phyloP scores from a whole-genome alignment of 2,329 filamentous ascomycete species.

The Claviceps quebecensis region DNA sequence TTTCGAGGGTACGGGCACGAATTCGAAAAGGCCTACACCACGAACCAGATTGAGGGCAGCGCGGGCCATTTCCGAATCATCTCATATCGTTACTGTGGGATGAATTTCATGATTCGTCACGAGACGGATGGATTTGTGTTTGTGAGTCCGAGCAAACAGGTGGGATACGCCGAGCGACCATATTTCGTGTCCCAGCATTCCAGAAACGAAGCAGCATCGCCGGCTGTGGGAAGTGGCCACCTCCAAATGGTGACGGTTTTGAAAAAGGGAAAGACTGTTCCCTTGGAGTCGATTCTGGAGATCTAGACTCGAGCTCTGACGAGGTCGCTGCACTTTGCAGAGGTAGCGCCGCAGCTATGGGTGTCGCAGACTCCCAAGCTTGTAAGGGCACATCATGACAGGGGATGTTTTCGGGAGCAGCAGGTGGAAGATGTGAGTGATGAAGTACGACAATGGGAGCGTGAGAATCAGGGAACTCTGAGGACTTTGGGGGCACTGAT shows the following conservation, averaged over 20 bases:
- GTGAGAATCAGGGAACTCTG: constrained; percentile 16
- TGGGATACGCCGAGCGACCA: constrained; percentile 12
- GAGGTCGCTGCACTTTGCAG: constrained; percentile 18
- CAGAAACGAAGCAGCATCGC: constrained; percentile 1
- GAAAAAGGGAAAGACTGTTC: constrained; percentile 17
- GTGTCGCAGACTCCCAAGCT: constrained; percentile 31
- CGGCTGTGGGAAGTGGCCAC: neutral
- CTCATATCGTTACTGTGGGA: constrained; percentile 26
- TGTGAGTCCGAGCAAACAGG: neutral
- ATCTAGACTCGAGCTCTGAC: constrained; percentile 28
- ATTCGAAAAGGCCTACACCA: constrained; percentile 31
- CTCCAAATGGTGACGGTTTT: constrained; percentile 18
- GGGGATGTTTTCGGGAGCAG: constrained; percentile 20
- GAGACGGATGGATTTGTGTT: constrained; percentile 31
- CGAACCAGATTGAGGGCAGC: constrained; percentile 17
- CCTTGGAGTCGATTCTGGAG: constrained; percentile 25
- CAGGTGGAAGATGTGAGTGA: constrained; percentile 19
- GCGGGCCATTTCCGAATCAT: constrained; percentile 33
- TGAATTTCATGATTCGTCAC: constrained; percentile 27
- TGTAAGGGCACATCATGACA: constrained; percentile 28
- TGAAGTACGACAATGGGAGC: constrained; percentile 22
- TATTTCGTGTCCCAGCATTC: constrained; percentile 14
- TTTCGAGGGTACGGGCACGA: constrained; percentile 29
- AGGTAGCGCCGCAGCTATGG: constrained; percentile 29
- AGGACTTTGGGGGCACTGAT: constrained; percentile 19